Conservation (phyloP, 371 early-diverging fungal species). For the Circinella minor region DNA sequence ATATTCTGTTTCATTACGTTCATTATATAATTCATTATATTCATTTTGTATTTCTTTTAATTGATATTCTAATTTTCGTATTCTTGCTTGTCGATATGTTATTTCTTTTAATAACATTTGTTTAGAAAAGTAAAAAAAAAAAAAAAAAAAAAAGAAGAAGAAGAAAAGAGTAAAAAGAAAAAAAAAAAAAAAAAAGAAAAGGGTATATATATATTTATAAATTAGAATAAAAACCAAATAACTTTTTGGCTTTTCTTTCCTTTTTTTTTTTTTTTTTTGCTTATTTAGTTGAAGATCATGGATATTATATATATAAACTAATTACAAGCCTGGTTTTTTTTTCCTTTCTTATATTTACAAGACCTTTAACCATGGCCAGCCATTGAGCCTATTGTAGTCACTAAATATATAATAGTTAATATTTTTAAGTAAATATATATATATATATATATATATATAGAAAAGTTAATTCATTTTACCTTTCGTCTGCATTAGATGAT, state of each 20-base stretch:
- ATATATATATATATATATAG: not conserved
- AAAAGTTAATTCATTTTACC: not conserved
- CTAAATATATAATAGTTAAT: not conserved
- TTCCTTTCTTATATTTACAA: conserved; percentile 12
- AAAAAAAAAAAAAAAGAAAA: conserved; percentile 5
- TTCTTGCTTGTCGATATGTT: not conserved
- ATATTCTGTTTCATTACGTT: conserved; percentile 3
- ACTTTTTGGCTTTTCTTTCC: not conserved
- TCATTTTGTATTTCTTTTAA: not conserved
- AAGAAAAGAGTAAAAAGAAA: not conserved
- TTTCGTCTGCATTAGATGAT: conserved; percentile 11
- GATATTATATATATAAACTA: not conserved
- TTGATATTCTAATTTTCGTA: not conserved
- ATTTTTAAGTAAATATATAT: not conserved
- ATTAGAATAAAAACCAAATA: too few relatives aligned
- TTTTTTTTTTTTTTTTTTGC: not conserved
- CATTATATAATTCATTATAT: not conserved
- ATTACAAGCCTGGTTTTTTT: too few relatives aligned
- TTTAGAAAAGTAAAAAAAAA: not conserved
- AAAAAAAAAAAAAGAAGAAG: not conserved
- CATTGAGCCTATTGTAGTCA: conserved; percentile 12
- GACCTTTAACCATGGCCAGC: conserved; percentile 30
- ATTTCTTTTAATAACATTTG: not conserved
- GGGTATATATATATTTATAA: not conserved
- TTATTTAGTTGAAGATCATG: not conserved